These are phyloP conservation scores for Plasmodium vivax DNA, from an alignment of 169 alveolate genomes.

Conservation along the genomic window DNA sequence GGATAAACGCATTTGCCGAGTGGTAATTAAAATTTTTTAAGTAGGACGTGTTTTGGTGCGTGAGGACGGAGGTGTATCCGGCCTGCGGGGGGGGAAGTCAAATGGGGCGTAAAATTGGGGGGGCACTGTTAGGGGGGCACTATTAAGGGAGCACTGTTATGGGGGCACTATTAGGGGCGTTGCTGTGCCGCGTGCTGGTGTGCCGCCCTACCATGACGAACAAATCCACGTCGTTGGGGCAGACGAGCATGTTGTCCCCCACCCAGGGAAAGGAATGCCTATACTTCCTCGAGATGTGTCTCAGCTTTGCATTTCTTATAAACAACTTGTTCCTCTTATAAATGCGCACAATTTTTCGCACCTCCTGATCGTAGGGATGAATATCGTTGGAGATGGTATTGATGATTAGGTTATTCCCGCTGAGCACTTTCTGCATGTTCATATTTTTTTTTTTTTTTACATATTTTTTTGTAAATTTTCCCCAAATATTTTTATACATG, in stretches of 20 bases:
- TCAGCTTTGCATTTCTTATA: slow-evolving; percentile 19
- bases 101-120: background rate
- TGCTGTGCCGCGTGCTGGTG: too few species aligned
- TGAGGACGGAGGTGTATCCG: slow-evolving; percentile 23
- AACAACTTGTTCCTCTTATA: slow-evolving; percentile 41
- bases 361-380: slow-evolving; percentile 35
- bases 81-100: slow-evolving; percentile 8
- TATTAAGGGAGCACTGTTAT: background rate
- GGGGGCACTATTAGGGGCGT: too few species aligned
- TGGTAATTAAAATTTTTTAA: slow-evolving; percentile 49
- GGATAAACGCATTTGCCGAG: slow-evolving; percentile 1
- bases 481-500: slow-evolving; percentile 36
- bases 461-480: slow-evolving; percentile 25
- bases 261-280: slow-evolving; percentile 61
- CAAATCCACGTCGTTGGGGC: slow-evolving; percentile 19
- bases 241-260: slow-evolving; percentile 37
- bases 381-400: slow-evolving; percentile 27
- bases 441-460: slow-evolving; percentile 20
- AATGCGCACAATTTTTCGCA: slow-evolving; percentile 17
- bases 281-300: slow-evolving; percentile 17
- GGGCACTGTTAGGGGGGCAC: background rate
- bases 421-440: background rate
- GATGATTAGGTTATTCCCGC: slow-evolving; percentile 13
- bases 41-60: slow-evolving; percentile 57
- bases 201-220: slow-evolving; percentile 25